phyloP scores from a whole-genome alignment of 306 rosid species.

The Gastrolobium villosum region DNA sequence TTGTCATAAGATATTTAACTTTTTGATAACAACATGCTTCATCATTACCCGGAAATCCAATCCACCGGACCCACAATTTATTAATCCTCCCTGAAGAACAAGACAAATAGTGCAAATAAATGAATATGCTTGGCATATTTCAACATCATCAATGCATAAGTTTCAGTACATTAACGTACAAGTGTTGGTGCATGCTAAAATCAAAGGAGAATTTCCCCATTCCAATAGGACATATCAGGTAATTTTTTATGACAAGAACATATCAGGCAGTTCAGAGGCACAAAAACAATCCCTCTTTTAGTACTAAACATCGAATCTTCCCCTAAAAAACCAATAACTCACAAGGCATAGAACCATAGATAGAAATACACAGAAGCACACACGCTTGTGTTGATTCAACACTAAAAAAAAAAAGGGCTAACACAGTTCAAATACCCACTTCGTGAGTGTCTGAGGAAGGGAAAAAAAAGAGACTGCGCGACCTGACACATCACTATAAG shows the following conservation, averaged over 20 bases:
- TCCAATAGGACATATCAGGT: not conserved
- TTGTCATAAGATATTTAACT: not conserved
- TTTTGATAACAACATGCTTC: not conserved
- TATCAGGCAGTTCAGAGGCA: not conserved
- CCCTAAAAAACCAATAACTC: not conserved
- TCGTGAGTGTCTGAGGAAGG: too few relatives aligned
- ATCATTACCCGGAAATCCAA: not conserved
- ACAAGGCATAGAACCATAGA: not conserved
- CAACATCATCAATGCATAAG: not conserved
- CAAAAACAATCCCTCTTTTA: not conserved
- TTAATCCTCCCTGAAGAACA: not conserved
- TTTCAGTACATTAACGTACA: not conserved
- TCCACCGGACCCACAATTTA: not conserved
- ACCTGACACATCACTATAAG: too few relatives aligned
- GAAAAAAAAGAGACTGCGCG: too few relatives aligned
- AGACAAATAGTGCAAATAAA: slow-evolving; percentile 19
- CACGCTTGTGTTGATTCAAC: too few relatives aligned
- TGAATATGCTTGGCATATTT: not conserved
- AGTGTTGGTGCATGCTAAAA: not conserved
- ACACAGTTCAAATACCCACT: too few relatives aligned
- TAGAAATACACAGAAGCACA: not conserved
- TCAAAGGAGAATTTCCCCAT: not conserved
- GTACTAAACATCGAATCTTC: not conserved
- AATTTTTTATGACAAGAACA: not conserved
- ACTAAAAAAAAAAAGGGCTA: too few relatives aligned